Evolutionary conservation across 371 early-diverging fungal genomes (phyloP), one percentile per base, ranked within the genome.

Genomic region (Apophysomyces elegans): DNA sequence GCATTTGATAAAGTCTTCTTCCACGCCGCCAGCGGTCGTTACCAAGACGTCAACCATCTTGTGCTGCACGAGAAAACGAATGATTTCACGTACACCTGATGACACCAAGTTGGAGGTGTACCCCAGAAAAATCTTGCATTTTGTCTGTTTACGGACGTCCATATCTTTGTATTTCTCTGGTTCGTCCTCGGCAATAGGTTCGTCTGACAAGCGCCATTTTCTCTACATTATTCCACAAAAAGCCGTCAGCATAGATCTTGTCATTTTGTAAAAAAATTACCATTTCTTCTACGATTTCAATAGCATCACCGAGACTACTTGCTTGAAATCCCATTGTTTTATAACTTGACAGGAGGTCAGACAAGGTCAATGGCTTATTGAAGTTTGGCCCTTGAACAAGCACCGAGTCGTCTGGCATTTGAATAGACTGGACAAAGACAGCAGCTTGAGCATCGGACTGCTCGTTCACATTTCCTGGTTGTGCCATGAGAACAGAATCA

Each of bases 1-100:
- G 70, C 99, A 97, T 82, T 99, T 99, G 75, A 99, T 99, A 60
- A 99, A 89, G 72, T 99, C 99, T 74, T 99, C 99, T 74, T 99
- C 99, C 8, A 99, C 85, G 59, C 99, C 99, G 59, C 99, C 99
- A 7, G 97, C 99, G 13, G 99, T 95, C 1, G 97, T 88, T 1
- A 99, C 99, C 60, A 99, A 67, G 36, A 95, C 94, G 77, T 99
- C 93, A 0, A 99, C 93, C 90, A 92, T 87, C 47, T 86, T 84
- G 77, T 97, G 93, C 76, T 99, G 91, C 2, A 91, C 96, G 37
- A 99, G 83, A 72, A 89, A 97, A 32, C 91, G 88, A 62, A 99
- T 91, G 18, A 92, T 84, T 70, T 99, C 99, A 57, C 99, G 86
- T n/a, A 99, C 75, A 14, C 99, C 99, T 9, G 96, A 94, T 3